Base-by-base conservation (phyloP, 495 filamentous ascomycete species). In the Penicillium atrosanguineum region DNA sequence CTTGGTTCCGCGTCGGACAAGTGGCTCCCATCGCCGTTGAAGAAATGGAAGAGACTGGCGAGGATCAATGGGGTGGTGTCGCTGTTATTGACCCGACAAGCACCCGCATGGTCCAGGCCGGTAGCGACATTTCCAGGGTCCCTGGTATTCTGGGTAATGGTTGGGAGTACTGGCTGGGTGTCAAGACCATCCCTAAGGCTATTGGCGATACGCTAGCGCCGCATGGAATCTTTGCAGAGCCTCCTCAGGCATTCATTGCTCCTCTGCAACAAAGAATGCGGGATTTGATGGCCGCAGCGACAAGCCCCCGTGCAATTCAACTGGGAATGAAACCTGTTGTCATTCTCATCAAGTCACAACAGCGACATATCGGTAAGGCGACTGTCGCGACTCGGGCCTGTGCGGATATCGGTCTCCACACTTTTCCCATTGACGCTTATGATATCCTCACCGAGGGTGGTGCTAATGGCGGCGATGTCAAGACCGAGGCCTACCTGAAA, bases 391-490 rank as follows among this genome's bases (percentile, higher is more conserved):
- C 74, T 1, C 80, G 81, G n/a, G 90, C 92, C 4, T 91, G 89
- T 62, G 79, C 85, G 0, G 94, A 97, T 55, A 86, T 97, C 44
- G 94, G 95, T 12, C 71, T 97, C 4, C 94, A 98, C 66, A 87
- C 84, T 1, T 97, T 97, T 62, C 73, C 85, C 11, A 87, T 98
- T 52, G 90, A 97, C 65, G 88, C 90, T 0, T 96, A 95, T 65
- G 95, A 98, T 58, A 90, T 97, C 44, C 75, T 95, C 12, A 90
- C 90, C 9, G 93, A 97, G 60, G 88, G 90, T 18, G 89, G 89
- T 36, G 87, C 83, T 0, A 89, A 89, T 28, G 89, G 89, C 8
- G 86, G 87, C 51, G 94, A 98, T 62, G 88, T 95, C 40, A 96
- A 97, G 74, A 92, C 91, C 0, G 94, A 95, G 55, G 91, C 86